These are phyloP conservation scores for Tetrastigma voinierianum DNA, from an alignment of 164 flowering plant genomes.

Conservation along the genomic window DNA sequence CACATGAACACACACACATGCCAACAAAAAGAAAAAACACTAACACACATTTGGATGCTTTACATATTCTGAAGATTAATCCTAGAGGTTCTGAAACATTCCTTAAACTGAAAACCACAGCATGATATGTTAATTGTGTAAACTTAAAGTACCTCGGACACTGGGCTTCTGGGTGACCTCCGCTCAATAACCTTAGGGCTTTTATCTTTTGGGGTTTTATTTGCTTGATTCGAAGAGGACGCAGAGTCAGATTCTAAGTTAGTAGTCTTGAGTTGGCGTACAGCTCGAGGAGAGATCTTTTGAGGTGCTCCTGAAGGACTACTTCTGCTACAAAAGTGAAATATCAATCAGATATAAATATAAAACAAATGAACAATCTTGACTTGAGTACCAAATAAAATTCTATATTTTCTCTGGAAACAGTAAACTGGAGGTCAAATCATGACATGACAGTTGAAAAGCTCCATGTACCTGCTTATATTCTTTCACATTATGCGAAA, in stretches of 20 bases:
- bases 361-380: not conserved
- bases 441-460: not conserved
- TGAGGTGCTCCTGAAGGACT: conserved; percentile 38
- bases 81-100: not conserved
- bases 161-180: conserved; percentile 76
- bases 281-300: conserved; percentile 42
- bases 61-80: not conserved
- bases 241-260: conserved; percentile 35
- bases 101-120: not conserved
- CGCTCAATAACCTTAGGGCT: conserved; percentile 76
- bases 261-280: conserved; percentile 39
- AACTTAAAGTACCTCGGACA: conserved; percentile 52
- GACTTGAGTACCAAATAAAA: not conserved
- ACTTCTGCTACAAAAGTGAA: conserved; percentile 25
- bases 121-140: not conserved
- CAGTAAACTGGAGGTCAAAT: too few species aligned
- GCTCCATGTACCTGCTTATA: not conserved
- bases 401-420: not conserved
- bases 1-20: too few species aligned
- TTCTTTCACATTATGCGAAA: not conserved
- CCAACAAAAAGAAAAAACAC: too few species aligned
- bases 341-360: not conserved
- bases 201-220: conserved; percentile 43
- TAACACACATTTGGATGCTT: not conserved
- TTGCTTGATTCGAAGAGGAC: conserved; percentile 34